Conservation (phyloP, 2,329 filamentous ascomycete genomes). For the Ophiostoma sp. region DNA sequence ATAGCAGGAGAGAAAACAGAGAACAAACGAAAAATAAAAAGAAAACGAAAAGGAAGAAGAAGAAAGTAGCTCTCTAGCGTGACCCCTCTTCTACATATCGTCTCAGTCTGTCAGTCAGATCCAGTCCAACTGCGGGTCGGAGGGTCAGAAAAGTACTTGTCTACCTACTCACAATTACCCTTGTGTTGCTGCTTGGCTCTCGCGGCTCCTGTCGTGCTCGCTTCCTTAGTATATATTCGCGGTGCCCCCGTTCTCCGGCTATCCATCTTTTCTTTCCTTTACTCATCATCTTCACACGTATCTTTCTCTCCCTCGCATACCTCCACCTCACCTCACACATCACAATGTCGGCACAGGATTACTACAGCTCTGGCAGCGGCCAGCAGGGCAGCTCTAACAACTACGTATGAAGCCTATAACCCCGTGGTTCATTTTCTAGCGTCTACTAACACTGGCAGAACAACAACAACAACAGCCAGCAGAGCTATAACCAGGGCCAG, state of each 20-base stretch:
- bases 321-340: not conserved
- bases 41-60: not conserved
- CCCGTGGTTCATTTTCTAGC: too few species aligned
- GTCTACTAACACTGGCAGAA: not conserved
- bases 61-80: conserved; percentile 3
- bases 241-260: not conserved
- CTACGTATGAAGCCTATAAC: not conserved
- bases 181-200: not conserved
- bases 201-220: not conserved
- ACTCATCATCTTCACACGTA: not conserved
- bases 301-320: not conserved
- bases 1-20: not conserved
- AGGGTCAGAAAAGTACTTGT: not conserved
- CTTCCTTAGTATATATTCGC: conserved; percentile 1
- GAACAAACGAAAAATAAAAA: not conserved
- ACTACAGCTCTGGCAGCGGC: conserved; percentile 7
- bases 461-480: not conserved
- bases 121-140: not conserved
- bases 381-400: conserved; percentile 11
- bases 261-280: not conserved
- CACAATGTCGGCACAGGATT: conserved; percentile 11
- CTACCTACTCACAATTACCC: not conserved
- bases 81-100: conserved; percentile 1
- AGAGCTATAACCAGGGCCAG: not conserved
- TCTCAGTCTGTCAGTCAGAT: not conserved